Conservation (phyloP, 2,329 filamentous ascomycete genomes). For the Venturia pyrina region DNA sequence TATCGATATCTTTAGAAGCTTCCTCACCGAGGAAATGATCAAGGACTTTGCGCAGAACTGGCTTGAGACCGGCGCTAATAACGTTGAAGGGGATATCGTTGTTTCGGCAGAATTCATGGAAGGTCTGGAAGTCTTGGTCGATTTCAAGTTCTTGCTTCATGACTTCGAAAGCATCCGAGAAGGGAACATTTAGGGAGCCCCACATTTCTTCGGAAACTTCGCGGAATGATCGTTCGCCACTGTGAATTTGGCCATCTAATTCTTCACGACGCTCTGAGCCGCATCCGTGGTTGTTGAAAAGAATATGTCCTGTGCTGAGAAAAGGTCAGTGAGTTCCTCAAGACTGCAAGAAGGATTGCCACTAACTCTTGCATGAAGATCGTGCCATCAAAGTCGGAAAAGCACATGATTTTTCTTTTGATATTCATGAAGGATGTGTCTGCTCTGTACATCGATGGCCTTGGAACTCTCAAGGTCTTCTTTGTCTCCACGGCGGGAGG, state of each 20-base stretch:
- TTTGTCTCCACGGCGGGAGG: slow-evolving; percentile 21
- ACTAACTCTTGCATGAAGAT: slow-evolving; percentile 51
- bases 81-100: slow-evolving; percentile 59
- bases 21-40: slow-evolving; percentile 57
- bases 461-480: slow-evolving; percentile 16
- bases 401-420: slow-evolving; percentile 49
- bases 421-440: slow-evolving; percentile 25
- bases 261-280: slow-evolving; percentile 44
- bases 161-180: slow-evolving; percentile 56
- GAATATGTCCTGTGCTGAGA: slow-evolving; percentile 54
- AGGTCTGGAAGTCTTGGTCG: slow-evolving; percentile 52
- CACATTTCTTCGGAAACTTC: slow-evolving; percentile 66
- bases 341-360: background rate
- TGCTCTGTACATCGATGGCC: slow-evolving; percentile 16
- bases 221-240: slow-evolving; percentile 55
- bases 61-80: slow-evolving; percentile 58
- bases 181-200: slow-evolving; percentile 55
- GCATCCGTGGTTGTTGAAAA: slow-evolving; percentile 57
- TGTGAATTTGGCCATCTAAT: slow-evolving; percentile 55
- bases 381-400: slow-evolving; percentile 59
- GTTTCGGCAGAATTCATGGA: slow-evolving; percentile 54
- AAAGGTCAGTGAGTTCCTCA: slow-evolving; percentile 12
- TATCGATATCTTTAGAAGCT: slow-evolving; percentile 49
- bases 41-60: slow-evolving; percentile 50
- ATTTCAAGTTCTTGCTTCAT: slow-evolving; percentile 54